phyloP scores from a whole-genome alignment of 805 yeast genomes.

The Priceomyces haplophilus region DNA sequence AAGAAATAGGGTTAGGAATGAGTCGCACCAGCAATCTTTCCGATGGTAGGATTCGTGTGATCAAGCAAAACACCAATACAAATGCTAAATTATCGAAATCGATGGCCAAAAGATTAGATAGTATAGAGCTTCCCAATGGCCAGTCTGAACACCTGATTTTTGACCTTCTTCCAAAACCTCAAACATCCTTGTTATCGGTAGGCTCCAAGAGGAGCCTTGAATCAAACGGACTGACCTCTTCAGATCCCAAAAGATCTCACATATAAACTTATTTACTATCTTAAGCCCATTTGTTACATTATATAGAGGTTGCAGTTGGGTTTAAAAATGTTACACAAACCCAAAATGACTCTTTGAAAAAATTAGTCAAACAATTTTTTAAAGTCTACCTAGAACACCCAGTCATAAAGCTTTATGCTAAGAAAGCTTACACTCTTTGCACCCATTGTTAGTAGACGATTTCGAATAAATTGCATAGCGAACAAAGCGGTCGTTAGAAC shows the following conservation, averaged over 20 bases:
- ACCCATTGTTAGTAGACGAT: slow-evolving; percentile 8
- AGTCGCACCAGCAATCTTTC: slow-evolving; percentile 27
- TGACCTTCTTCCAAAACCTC: slow-evolving; percentile 3
- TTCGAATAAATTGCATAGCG: slow-evolving; percentile 3
- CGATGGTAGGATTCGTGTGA: slow-evolving; percentile 14
- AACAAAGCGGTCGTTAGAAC: slow-evolving; percentile 2
- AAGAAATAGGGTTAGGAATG: slow-evolving; percentile 83
- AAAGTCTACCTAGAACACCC: not conserved
- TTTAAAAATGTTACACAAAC: slow-evolving; percentile 7
- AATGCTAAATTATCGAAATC: slow-evolving; percentile 60
- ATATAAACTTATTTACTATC: not conserved
- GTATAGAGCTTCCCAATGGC: not conserved
- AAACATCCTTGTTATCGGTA: not conserved
- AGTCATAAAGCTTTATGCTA: slow-evolving; percentile 13
- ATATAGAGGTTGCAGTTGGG: not conserved
- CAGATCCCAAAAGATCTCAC: not conserved
- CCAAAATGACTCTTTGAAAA: not conserved
- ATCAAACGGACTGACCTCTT: not conserved
- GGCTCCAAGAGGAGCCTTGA: not conserved
- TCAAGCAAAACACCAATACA: slow-evolving; percentile 43
- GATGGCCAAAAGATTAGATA: slow-evolving; percentile 49
- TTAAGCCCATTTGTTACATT: not conserved
- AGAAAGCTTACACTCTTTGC: slow-evolving; percentile 13
- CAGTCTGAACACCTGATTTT: not conserved
- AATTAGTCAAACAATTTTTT: no score